These are phyloP conservation scores for Russula virescens DNA, from an alignment of 768 basidiomycete species.

Conservation along the genomic window DNA sequence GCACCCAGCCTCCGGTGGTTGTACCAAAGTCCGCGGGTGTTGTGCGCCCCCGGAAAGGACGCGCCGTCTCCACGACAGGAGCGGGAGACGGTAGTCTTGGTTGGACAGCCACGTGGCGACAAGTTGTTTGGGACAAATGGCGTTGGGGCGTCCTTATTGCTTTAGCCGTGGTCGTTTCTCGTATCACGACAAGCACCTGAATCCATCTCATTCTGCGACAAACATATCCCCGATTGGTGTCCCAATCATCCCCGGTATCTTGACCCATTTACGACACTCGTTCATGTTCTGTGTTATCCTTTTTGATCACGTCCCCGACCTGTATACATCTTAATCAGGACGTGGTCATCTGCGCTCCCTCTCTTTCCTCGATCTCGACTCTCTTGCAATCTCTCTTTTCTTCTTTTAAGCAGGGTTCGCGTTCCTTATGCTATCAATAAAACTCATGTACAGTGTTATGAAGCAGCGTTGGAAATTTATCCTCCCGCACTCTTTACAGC, in stretches of 20 bases:
- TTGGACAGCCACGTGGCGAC: slow-evolving; percentile 57
- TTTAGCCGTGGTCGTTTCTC: slow-evolving; percentile 70
- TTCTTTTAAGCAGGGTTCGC: slow-evolving; percentile 11
- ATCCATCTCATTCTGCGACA: background rate
- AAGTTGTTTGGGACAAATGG: slow-evolving; percentile 79
- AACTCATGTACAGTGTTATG: slow-evolving; percentile 16
- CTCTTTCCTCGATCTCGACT: slow-evolving; percentile 6
- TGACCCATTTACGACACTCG: slow-evolving; percentile 21
- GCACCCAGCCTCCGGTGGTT: background rate
- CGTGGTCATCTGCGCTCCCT: slow-evolving; percentile 9
- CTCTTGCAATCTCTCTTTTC: slow-evolving; percentile 10
- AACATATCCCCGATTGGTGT: background rate
- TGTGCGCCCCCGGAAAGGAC: slow-evolving; percentile 22
- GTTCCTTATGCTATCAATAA: slow-evolving; percentile 19
- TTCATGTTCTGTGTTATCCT: background rate
- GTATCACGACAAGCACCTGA: slow-evolving; percentile 49
- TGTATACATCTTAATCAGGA: slow-evolving; percentile 13
- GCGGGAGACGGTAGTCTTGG: slow-evolving; percentile 34
- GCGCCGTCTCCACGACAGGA: slow-evolving; percentile 22
- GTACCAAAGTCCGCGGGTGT: slow-evolving; percentile 12
- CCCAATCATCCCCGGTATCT: background rate
- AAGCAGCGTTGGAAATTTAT: slow-evolving; percentile 14
- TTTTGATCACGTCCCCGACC: slow-evolving; percentile 9
- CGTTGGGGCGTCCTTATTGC: slow-evolving; percentile 75
- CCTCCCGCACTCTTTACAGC: background rate